Conservation (phyloP, 768 basidiomycete genomes). For the Macrocybe gigantea region DNA sequence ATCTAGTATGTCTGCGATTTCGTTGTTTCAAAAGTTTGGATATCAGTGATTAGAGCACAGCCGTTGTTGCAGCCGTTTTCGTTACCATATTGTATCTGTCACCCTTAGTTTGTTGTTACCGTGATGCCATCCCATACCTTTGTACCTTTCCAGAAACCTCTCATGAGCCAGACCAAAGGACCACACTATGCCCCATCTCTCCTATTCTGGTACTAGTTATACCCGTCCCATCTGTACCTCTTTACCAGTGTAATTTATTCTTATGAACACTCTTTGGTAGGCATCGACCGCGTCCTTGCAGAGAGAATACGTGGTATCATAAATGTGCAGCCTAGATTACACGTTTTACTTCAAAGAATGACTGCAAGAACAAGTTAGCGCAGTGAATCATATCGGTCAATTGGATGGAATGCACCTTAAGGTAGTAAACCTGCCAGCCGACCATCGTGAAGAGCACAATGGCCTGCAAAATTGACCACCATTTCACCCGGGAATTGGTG, state of each 20-base stretch:
- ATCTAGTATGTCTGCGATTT: conserved; percentile 8
- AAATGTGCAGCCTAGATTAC: conserved; percentile 49
- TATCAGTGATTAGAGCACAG: too few relatives aligned
- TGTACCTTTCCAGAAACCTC: too few relatives aligned
- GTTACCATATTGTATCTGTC: not conserved
- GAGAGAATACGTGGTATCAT: too few relatives aligned
- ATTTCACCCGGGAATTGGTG: conserved; percentile 93
- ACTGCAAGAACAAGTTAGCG: conserved; percentile 29
- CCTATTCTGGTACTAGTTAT: conserved; percentile 13
- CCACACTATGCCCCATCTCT: conserved; percentile 11
- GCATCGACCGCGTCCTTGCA: not conserved
- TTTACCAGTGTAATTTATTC: not conserved
- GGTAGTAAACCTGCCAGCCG: conserved; percentile 96
- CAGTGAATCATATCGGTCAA: conserved; percentile 3
- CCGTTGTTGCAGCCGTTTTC: too few relatives aligned
- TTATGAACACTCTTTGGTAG: conserved; percentile 3
- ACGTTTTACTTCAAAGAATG: conserved; percentile 89
- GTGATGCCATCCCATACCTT: too few relatives aligned
- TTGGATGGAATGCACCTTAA: conserved; percentile 56
- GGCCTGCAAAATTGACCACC: conserved; percentile 95
- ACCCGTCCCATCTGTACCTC: conserved; percentile 10
- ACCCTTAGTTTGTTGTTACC: not conserved
- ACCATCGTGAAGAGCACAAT: conserved; percentile 85
- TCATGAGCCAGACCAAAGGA: too few relatives aligned
- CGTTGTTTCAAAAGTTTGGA: not conserved